Conservation (phyloP, 805 yeast species). For the Yamadazyma takamatsuzukensis region DNA sequence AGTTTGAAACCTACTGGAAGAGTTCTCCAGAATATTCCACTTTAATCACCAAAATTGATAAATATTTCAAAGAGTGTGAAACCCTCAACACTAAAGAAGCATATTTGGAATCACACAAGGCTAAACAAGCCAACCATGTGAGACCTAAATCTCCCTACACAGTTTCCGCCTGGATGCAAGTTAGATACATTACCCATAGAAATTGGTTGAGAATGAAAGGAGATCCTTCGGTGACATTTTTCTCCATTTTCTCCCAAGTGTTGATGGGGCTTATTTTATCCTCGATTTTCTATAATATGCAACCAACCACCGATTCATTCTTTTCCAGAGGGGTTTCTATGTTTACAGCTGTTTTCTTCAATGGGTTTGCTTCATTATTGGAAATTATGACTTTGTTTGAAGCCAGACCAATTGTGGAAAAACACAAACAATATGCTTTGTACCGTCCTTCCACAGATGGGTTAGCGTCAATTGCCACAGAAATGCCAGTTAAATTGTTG, state of each 20-base stretch:
- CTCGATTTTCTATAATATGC: constrained; percentile 54
- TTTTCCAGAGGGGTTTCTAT: constrained; percentile 61
- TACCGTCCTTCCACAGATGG: constrained; percentile 78
- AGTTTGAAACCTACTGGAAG: constrained; percentile 58
- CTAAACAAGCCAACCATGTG: constrained; percentile 39
- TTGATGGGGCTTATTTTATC: constrained; percentile 59
- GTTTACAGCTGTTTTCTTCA: constrained; percentile 59
- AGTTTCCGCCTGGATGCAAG: constrained; percentile 47
- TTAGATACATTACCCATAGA: constrained; percentile 50
- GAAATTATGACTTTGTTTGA: constrained; percentile 58
- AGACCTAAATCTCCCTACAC: constrained; percentile 33
- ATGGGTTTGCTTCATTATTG: constrained; percentile 57
- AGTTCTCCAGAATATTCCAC: constrained; percentile 47
- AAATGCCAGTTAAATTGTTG: constrained; percentile 55
- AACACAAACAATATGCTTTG: constrained; percentile 68
- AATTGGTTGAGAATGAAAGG: constrained; percentile 53
- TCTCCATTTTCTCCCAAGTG: constrained; percentile 49
- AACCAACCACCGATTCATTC: constrained; percentile 49
- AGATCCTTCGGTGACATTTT: constrained; percentile 53
- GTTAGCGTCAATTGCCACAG: constrained; percentile 56
- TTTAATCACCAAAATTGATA: constrained; percentile 41
- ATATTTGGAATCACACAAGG: constrained; percentile 22
- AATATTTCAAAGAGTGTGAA: constrained; percentile 28
- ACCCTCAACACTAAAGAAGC: constrained; percentile 10
- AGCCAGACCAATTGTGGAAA: constrained; percentile 62